Evolutionary conservation across 1,139 yeast species (phyloP), one percentile per base, ranked within the genome.

Genomic region (Ashbya aceris): DNA sequence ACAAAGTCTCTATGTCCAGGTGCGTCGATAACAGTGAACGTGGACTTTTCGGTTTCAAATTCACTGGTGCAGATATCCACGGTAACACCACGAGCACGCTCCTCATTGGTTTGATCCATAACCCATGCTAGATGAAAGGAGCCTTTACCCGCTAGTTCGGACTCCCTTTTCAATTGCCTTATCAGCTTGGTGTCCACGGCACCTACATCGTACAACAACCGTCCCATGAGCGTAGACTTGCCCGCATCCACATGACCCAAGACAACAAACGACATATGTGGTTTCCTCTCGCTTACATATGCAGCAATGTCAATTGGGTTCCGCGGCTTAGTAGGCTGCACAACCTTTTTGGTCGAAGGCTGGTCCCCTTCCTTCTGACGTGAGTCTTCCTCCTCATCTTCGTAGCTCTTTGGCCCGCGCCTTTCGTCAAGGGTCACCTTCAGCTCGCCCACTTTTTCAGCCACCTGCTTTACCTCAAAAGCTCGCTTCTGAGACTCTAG

Each of bases 191-290:
- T 76, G 54, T 85, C 91, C 4, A 93, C 84, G 2, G 83, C 82
- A 4, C 93, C 89, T 17, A 78, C 67, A 54, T 91, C 97, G 46
- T 80, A 80, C 35, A 93, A 62, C 36, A 93, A 63, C 45, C 98
- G 70, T 7, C 99, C 99, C 77, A 93, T 83, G 30, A 93, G 68
- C 0, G 99, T 93, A 2, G 96, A 86, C 61, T 93, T 93, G 8
- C 99, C 99, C 0, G 97, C 95, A 66, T 93, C 99, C 13, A 93
- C 97, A 65, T 93, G 98, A 2, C 99, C 98, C 48, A 84, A 78
- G 3, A 86, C 93, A 27, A 86, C 95, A 60, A 85, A 83, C 13
- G 89, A 78, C 43, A 80, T 68, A 48, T 76, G 79, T 2, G 89
- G 86, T 54, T 82, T 83, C 10, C 60, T 46, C 32, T 63, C 64